phyloP scores from a whole-genome alignment of 2,329 filamentous ascomycete genomes.

The Davidsoniella virescens region DNA sequence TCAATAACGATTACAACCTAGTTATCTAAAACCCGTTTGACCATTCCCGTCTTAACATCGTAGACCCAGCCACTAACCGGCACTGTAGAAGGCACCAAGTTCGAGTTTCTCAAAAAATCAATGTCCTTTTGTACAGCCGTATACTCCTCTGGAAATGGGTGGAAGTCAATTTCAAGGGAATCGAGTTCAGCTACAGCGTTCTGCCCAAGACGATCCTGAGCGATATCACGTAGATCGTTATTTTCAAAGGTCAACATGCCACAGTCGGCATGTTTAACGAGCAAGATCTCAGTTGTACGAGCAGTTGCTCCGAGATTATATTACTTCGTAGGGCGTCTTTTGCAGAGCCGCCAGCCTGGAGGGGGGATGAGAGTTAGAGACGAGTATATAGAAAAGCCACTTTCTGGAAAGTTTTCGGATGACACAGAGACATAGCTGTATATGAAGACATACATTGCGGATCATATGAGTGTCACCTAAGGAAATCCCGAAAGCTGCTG shows the following conservation, averaged over 20 bases:
- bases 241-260: slow-evolving; percentile 58
- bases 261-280: slow-evolving; percentile 61
- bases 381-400: too few relatives aligned
- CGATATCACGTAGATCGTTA: slow-evolving; percentile 32
- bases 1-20: not conserved
- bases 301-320: slow-evolving; percentile 62
- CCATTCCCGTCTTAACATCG: not conserved
- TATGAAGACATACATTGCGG: slow-evolving; percentile 29
- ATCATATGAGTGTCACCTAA: slow-evolving; percentile 53
- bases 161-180: slow-evolving; percentile 29
- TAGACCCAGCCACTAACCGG: not conserved
- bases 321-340: slow-evolving; percentile 57
- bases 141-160: slow-evolving; percentile 43
- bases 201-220: slow-evolving; percentile 35
- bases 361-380: not conserved
- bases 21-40: not conserved
- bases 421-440: too few relatives aligned
- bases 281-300: slow-evolving; percentile 57
- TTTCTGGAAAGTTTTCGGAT: too few relatives aligned
- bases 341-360: slow-evolving; percentile 42
- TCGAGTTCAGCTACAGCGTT: not conserved
- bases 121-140: slow-evolving; percentile 46
- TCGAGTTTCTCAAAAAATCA: slow-evolving; percentile 35
- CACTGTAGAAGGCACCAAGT: slow-evolving; percentile 37
- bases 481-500: slow-evolving; percentile 42